These are phyloP conservation scores for Hebeloma cylindrosporum DNA, from an alignment of 768 basidiomycete genomes.

Conservation along the genomic window DNA sequence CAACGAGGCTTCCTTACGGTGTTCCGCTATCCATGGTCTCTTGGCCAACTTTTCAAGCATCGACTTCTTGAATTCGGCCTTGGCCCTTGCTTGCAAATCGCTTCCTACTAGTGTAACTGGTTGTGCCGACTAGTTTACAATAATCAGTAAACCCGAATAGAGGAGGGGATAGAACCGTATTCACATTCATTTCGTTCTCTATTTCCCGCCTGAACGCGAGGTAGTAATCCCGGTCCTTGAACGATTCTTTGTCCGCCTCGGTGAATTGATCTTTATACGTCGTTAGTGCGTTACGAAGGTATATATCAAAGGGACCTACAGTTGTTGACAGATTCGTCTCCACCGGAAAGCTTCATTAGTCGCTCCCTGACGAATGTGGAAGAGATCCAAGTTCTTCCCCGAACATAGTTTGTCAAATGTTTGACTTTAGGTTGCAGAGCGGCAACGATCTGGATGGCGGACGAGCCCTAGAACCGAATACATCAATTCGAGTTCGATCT, in stretches of 20 bases:
- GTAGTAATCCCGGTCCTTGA: slow-evolving; percentile 50
- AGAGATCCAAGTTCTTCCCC: slow-evolving; percentile 60
- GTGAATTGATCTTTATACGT: slow-evolving; percentile 44
- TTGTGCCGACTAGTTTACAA: slow-evolving; percentile 36
- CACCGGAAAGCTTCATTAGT: slow-evolving; percentile 38
- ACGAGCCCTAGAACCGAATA: slow-evolving; percentile 47
- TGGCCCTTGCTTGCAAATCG: slow-evolving; percentile 36
- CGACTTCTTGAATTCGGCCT: slow-evolving; percentile 36
- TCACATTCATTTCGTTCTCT: slow-evolving; percentile 51
- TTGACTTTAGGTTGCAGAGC: slow-evolving; percentile 53
- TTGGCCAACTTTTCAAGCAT: slow-evolving; percentile 53
- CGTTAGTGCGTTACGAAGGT: background rate
- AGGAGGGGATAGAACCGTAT: too few relatives aligned
- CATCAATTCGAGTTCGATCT: background rate
- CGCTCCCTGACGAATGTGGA: slow-evolving; percentile 42
- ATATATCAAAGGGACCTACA: slow-evolving; percentile 32
- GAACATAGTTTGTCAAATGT: slow-evolving; percentile 54
- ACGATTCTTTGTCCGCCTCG: slow-evolving; percentile 48
- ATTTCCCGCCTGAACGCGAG: slow-evolving; percentile 47
- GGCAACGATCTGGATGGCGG: slow-evolving; percentile 60
- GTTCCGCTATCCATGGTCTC: slow-evolving; percentile 61
- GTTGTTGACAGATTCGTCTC: slow-evolving; percentile 38
- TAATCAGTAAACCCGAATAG: too few relatives aligned
- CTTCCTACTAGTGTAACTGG: slow-evolving; percentile 42
- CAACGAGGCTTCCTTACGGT: slow-evolving; percentile 33